Percentiles rank a stretch among this genome's conserved stretches.
These are phyloP conservation scores for Phytomonas serpens DNA, from an alignment of 208 protist species.

Conservation along the genomic window DNA sequence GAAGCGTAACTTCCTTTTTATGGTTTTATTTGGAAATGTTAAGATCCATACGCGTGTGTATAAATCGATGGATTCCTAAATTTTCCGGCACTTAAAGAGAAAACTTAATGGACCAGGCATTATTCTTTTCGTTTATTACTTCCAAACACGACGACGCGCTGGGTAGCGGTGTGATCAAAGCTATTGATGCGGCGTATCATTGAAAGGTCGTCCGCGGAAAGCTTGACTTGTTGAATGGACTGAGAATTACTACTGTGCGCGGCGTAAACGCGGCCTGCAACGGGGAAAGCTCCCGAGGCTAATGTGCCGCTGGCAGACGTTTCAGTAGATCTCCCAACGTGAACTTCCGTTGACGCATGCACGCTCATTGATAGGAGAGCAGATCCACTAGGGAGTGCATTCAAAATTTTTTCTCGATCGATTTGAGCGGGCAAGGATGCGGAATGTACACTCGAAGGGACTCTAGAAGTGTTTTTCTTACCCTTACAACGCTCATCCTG, in stretches of 20 bases:
- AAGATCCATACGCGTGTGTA: background rate
- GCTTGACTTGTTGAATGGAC: conserved; percentile 25
- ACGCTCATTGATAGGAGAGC: background rate
- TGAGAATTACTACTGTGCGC: background rate
- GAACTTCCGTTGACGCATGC: background rate
- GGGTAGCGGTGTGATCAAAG: conserved; percentile 69
- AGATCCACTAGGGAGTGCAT: background rate
- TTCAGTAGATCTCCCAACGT: background rate
- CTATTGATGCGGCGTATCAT: conserved; percentile 79
- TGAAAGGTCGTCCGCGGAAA: conserved; percentile 55
- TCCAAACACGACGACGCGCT: conserved; percentile 68
- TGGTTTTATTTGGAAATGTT: background rate
- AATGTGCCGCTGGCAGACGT: background rate
- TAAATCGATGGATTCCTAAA: background rate
- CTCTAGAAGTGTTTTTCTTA: conserved; percentile 2
- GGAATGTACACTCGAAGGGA: background rate
- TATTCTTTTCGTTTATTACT: background rate
- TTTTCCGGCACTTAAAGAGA: background rate
- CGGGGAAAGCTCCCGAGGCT: background rate
- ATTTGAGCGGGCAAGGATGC: background rate
- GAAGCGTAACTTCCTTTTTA: background rate
- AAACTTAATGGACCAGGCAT: background rate
- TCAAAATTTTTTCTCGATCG: background rate
- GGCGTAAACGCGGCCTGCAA: background rate
- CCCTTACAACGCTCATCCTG: conserved; percentile 16